phyloP scores from a whole-genome alignment of 148 eudicot species.

The Oxyria digyna region DNA sequence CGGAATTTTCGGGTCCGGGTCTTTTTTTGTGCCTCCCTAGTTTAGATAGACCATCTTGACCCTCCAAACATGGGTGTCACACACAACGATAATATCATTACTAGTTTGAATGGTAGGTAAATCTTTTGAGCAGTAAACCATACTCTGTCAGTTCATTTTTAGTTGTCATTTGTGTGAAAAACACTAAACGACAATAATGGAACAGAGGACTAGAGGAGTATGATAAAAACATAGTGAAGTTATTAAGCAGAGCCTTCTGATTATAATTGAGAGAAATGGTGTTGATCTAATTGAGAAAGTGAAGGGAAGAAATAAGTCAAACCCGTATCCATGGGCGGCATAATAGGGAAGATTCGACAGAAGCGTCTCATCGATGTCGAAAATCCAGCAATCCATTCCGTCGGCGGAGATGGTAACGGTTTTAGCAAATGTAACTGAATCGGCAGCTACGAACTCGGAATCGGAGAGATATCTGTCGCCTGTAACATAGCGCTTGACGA shows the following conservation, averaged over 20 bases:
- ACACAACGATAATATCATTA: too few relatives aligned
- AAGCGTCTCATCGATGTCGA: slow-evolving; percentile 82
- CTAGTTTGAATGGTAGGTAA: too few relatives aligned
- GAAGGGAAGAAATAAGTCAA: neutral
- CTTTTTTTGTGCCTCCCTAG: too few relatives aligned
- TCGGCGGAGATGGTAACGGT: slow-evolving; percentile 25
- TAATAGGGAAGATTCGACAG: slow-evolving; percentile 56
- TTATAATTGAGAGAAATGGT: neutral
- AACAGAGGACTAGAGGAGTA: too few relatives aligned
- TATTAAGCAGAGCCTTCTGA: neutral
- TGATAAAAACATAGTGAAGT: neutral
- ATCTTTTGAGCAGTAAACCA: too few relatives aligned
- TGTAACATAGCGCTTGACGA: slow-evolving; percentile 38
- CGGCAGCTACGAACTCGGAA: slow-evolving; percentile 27
- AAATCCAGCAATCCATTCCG: slow-evolving; percentile 69
- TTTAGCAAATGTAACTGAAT: slow-evolving; percentile 34
- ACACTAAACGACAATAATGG: too few relatives aligned
- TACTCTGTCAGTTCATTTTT: too few relatives aligned
- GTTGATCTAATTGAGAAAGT: neutral
- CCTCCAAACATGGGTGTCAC: too few relatives aligned
- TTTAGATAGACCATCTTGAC: too few relatives aligned
- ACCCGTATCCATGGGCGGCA: slow-evolving; percentile 51
- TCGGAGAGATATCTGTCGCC: slow-evolving; percentile 44
- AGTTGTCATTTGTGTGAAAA: too few relatives aligned
- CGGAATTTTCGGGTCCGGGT: too few relatives aligned